Conservation (phyloP, 129 eudicot genomes). For the Arctium minus region DNA sequence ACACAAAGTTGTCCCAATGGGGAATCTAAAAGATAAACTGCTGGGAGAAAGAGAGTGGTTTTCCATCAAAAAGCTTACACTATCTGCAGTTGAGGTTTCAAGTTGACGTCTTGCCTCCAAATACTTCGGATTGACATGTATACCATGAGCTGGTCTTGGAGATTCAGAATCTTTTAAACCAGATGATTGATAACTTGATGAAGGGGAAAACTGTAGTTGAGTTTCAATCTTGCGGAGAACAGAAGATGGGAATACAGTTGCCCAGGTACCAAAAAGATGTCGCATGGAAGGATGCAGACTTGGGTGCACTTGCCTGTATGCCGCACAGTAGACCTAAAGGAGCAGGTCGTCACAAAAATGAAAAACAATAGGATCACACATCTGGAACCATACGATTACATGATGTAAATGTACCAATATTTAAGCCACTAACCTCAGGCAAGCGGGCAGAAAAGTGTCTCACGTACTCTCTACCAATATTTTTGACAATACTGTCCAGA, state of each 20-base stretch:
- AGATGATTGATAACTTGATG: constrained; percentile 49
- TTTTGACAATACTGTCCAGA: constrained; percentile 95
- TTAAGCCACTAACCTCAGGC: constrained; percentile 66
- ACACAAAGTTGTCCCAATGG: not conserved
- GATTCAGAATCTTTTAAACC: constrained; percentile 72
- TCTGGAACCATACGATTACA: not conserved
- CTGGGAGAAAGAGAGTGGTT: constrained; percentile 17
- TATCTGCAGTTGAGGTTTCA: constrained; percentile 48
- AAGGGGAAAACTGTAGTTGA: constrained; percentile 53
- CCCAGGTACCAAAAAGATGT: constrained; percentile 95
- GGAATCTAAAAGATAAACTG: constrained; percentile 9
- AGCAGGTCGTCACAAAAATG: not conserved
- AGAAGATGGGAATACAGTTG: constrained; percentile 70
- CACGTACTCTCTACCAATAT: constrained; percentile 80
- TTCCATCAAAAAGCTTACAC: constrained; percentile 50
- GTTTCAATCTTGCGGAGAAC: constrained; percentile 77
- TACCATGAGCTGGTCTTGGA: constrained; percentile 93
- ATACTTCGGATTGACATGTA: constrained; percentile 92
- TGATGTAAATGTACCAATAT: not conserved
- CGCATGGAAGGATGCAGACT: constrained; percentile 80
- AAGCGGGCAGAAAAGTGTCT: constrained; percentile 72
- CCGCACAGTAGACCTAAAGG: constrained; percentile 79
- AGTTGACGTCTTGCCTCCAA: constrained; percentile 79
- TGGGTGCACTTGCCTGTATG: constrained; percentile 75
- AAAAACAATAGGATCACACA: not conserved